Base-by-base conservation (phyloP, 805 yeast genomes). In the Wickerhamiella lipophila region DNA sequence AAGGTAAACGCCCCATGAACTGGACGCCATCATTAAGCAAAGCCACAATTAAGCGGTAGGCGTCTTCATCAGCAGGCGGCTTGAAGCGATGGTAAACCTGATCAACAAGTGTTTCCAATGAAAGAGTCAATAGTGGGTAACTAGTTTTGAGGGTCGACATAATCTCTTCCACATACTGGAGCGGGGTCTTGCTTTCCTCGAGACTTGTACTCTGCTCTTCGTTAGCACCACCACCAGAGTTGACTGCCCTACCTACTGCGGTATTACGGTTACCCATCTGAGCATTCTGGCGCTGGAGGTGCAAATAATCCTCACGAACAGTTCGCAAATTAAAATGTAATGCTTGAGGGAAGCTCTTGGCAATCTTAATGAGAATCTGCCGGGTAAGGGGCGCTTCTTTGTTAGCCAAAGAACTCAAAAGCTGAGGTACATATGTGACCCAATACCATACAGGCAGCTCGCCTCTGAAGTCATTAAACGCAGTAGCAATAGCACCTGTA, bases 401-500 rank as follows among this genome's bases (percentile, higher is more conserved):
- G 57, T 87, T 95, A 1, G 96, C 84, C 52, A 92, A 70, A 0
- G 95, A 81, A 0, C 96, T 81, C 56, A 92, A 70, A 52, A 92
- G 70, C 65, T 94, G 98, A 2, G 98, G 98, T 56, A 92, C 87
- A 59, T 83, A 92, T 0, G 97, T 86, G 41, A 92, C 86, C 97
- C 97, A 92, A 64, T 89, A 89, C 99, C 99, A 92, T 2, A 89
- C 95, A 3, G 99, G 98, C 38, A 86, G 86, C 55, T 94, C 99
- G 18, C 97, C 96, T 53, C 88, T 77, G 63, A 85, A 92, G 45
- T 83, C 79, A 49, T 87, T 95, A 64, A 89, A 89, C 0, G 96
- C 95, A 52, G 79, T 79, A 0, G 94, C 77, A 42, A 92, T 70
- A 0, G 87, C 75, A 1, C 94, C 94, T 3, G 77, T 70, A 1